Conservation (phyloP, 495 filamentous ascomycete genomes). For the Penicillium maclennaniae region DNA sequence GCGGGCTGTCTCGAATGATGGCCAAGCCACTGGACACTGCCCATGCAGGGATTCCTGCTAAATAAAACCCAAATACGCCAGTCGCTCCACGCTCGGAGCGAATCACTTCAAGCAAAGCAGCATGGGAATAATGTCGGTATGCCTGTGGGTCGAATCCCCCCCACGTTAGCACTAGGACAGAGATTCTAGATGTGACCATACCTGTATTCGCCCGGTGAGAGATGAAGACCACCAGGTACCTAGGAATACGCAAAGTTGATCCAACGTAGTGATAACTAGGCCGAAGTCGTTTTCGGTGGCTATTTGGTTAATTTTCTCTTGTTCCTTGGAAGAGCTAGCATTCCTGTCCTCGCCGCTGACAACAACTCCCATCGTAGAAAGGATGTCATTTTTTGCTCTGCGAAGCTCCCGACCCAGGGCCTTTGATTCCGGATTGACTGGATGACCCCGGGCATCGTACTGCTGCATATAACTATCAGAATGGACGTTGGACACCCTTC, state of each 20-base stretch:
- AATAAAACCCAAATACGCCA: constrained; percentile 39
- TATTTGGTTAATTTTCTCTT: constrained; percentile 40
- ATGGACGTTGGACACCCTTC: constrained; percentile 35
- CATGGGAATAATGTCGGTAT: constrained; percentile 41
- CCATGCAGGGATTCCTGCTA: constrained; percentile 45
- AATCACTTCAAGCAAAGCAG: constrained; percentile 38
- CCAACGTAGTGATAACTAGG: constrained; percentile 42
- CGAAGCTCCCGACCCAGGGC: constrained; percentile 39
- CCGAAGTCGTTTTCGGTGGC: constrained; percentile 49
- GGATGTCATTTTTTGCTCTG: constrained; percentile 55
- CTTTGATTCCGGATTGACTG: constrained; percentile 56
- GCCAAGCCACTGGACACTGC: constrained; percentile 38
- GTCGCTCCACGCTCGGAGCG: constrained; percentile 31
- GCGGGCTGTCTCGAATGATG: constrained; percentile 37
- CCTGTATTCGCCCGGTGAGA: constrained; percentile 45
- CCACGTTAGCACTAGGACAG: constrained; percentile 4
- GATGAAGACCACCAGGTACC: constrained; percentile 44
- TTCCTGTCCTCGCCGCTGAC: constrained; percentile 43
- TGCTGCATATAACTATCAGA: constrained; percentile 53
- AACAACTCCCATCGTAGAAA: constrained; percentile 53
- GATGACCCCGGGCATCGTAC: constrained; percentile 68
- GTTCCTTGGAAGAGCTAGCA: constrained; percentile 30
- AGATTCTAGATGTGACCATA: constrained; percentile 12
- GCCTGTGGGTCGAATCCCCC: constrained; percentile 28
- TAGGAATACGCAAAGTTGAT: constrained; percentile 39